Conservation (phyloP, 352 stramenopile genomes). For the Pythium vanterpoolii region DNA sequence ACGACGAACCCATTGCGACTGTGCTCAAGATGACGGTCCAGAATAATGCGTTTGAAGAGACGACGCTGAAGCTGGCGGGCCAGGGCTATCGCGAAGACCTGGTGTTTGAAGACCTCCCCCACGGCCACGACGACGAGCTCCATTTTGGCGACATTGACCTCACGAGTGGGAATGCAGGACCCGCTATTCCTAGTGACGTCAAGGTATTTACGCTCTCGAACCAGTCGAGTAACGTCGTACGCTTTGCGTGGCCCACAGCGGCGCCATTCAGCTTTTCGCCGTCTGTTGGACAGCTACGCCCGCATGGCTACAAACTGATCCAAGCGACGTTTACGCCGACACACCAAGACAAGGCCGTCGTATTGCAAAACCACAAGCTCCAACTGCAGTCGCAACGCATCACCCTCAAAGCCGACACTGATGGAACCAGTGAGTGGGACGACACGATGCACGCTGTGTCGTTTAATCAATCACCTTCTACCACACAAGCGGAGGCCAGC, state of each 20-base stretch:
- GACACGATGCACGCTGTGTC: conserved; percentile 62
- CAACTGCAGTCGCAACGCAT: conserved; percentile 54
- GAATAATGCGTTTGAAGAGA: conserved; percentile 91
- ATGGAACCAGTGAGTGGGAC: conserved; percentile 64
- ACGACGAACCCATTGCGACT: conserved; percentile 50
- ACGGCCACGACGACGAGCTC: conserved; percentile 70
- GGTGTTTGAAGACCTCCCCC: conserved; percentile 84
- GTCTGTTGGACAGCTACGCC: conserved; percentile 60
- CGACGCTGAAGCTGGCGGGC: conserved; percentile 63
- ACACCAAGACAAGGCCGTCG: conserved; percentile 24
- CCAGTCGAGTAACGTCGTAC: conserved; percentile 46
- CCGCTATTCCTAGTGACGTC: conserved; percentile 25
- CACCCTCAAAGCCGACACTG: conserved; percentile 28
- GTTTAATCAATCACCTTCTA: conserved; percentile 28
- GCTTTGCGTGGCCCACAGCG: conserved; percentile 66
- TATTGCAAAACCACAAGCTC: conserved; percentile 39
- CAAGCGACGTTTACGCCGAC: conserved; percentile 60
- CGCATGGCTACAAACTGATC: conserved; percentile 66
- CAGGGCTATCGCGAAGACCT: conserved; percentile 83
- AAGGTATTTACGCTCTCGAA: conserved; percentile 82
- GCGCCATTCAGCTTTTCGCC: conserved; percentile 73
- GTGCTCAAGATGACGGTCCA: conserved; percentile 85
- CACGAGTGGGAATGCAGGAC: background rate
- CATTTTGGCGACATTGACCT: conserved; percentile 87
- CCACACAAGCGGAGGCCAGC: conserved; percentile 7